These are phyloP conservation scores for Pseudogymnoascus sp. DNA, from an alignment of 2,329 filamentous ascomycete species.

Conservation along the genomic window DNA sequence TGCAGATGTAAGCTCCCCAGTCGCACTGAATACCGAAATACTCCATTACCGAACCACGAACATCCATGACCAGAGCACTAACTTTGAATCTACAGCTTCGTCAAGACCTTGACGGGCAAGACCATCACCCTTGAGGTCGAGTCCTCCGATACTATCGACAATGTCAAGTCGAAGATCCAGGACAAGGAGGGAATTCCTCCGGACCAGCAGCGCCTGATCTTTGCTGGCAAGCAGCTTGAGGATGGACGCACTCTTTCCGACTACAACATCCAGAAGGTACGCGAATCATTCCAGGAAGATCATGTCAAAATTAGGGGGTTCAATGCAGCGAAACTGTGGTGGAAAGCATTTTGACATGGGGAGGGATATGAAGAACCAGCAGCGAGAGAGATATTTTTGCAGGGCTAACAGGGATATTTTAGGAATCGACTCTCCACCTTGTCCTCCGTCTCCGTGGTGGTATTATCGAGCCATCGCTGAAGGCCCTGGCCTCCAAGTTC, in stretches of 20 bases:
- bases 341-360: background rate
- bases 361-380: background rate
- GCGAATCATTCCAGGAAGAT: constrained; percentile 26
- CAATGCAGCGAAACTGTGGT: constrained; percentile 2
- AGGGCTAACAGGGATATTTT: constrained; percentile 17
- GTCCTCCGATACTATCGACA: constrained; percentile 98
- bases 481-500: constrained; percentile 97
- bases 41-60: constrained; percentile 22
- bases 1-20: constrained; percentile 73
- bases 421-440: constrained; percentile 97
- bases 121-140: constrained; percentile 99
- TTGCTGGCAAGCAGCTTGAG: constrained; percentile 98
- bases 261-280: constrained; percentile 99
- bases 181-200: constrained; percentile 99
- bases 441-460: constrained; percentile 98
- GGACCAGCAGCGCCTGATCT: constrained; percentile 97
- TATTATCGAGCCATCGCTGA: constrained; percentile 98
- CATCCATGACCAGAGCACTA: constrained; percentile 18
- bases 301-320: constrained; percentile 6
- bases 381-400: background rate
- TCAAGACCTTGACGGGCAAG: constrained; percentile 99
- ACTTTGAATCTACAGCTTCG: constrained; percentile 63
- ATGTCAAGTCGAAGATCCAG: constrained; percentile 99
- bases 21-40: constrained; percentile 22
- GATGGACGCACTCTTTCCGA: constrained; percentile 93